Base-by-base conservation (phyloP, 345 rosid genomes). In the Durio zibethinus region DNA sequence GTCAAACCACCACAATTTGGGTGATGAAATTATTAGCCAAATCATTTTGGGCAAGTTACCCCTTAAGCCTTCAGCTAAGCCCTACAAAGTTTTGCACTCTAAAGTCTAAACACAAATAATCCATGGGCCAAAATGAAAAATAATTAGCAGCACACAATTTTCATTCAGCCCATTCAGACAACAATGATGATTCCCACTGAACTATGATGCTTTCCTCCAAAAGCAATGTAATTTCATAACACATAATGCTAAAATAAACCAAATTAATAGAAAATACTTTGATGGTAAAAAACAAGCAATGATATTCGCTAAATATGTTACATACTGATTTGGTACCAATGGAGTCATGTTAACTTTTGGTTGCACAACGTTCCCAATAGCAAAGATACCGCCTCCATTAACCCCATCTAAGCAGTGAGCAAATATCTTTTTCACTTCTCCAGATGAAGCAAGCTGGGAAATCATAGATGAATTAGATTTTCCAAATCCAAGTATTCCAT, bases 401-500 rank as follows among this genome's bases (percentile, higher is more conserved):
- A 80, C 81, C 81, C 97, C 90, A 89, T 93, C 97, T 73, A 96
- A 86, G 90, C 99, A 96, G 87, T 96, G 99, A 66, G 98, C 97
- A 86, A 96, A 96, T 87, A 91, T 92, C 81, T 91, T 92, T 86
- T 86, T 91, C 85, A 92, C 94, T 77, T 87, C 87, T 79, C 97
- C 93, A 74, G 97, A 89, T 29, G 93, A 82, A 72, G 98, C 92
- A 74, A 96, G 87, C 75, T 96, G 99, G 43, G 99, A 92, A 84
- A 96, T 96, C 93, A 96, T 83, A 20, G 99, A 93, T 21, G 98
- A 81, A 80, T 96, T 92, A 76, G 93, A 79, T 91, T 92, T 93
- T 63, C 99, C 99, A 90, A 96, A 96, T 68, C 98, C 99, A 88
- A 96, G 92, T 78, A 96, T 92, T 63, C 99, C 99, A 80, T 93